Evolutionary conservation across 2,329 filamentous ascomycete species (phyloP), one percentile per base, ranked within the genome.

Genomic region (Hymenoscyphus infarciens): DNA sequence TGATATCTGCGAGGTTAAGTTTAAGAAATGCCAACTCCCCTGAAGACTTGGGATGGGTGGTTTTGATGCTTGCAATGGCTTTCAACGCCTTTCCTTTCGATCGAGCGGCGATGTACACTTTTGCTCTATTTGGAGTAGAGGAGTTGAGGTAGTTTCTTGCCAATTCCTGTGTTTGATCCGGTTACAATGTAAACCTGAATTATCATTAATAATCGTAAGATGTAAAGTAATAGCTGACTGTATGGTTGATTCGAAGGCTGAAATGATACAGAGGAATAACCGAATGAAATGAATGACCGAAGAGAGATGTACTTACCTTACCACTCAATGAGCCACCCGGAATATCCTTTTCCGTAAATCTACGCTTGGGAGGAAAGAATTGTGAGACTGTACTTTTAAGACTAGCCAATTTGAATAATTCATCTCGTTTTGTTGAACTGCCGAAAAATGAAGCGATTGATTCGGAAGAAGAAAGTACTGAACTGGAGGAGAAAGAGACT

Each of bases 71-170:
- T 3, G 68, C 61, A 57, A 80, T 79, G 5, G 77, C 76, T 5
- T 59, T 63, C n/a, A 65, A 62, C 2, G 74, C 74, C 63, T 78
- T 79, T 8, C 69, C 65, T 60, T 76, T 69, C 0, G 75, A 75
- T 29, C 79, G 75, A 6, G 74, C 76, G 16, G 74, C 73, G 16
- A 80, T 68, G 65, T 78, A 80, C 39, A 80, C 76, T 52, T 72
- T 78, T 53, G 74, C 79, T 60, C n/a, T 75, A 75, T 54, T 75
- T 72, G 19, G 64, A 62, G 68, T 76, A 78, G 42, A 79, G 75
- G 29, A 77, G 73, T 16, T 67, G 65, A n/a, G 71, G 68, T 1
- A 77, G 65, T 29, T 76, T 72, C 56, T 74, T 73, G 57, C 77
- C 77, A 5, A 79, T 62, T 2, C 77, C 77, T 1, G 73, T 70